A percentile compares a stretch with the other conserved stretches of the same genome.
Conservation (phyloP, 2,329 filamentous ascomycete genomes). For the Epichloe festucae region DNA sequence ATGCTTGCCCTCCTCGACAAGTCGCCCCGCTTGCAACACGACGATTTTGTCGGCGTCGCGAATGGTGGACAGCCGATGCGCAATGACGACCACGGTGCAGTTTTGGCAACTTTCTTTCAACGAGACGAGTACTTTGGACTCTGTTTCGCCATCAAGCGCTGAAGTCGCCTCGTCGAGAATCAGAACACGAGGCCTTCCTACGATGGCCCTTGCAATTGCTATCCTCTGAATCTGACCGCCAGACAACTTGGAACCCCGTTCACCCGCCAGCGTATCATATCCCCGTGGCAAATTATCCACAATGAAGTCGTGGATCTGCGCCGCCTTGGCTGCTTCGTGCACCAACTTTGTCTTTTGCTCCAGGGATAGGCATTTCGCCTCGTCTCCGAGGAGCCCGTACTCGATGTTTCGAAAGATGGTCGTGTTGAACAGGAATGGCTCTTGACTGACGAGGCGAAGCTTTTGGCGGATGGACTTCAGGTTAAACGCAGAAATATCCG, state of each 20-base stretch:
- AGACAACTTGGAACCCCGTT: background rate
- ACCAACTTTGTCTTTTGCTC: too few species aligned
- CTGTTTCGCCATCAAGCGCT: constrained; percentile 61
- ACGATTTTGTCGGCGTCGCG: constrained; percentile 52
- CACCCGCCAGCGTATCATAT: background rate
- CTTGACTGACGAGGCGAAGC: background rate
- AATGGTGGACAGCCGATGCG: constrained; percentile 46
- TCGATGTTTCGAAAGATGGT: background rate
- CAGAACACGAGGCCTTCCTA: constrained; percentile 54
- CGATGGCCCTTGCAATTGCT: too few species aligned
- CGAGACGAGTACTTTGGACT: constrained; percentile 34
- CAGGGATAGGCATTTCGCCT: too few species aligned
- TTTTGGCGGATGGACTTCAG: too few species aligned
- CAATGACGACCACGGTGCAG: constrained; percentile 55
- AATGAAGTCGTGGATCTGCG: background rate
- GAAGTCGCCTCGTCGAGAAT: constrained; percentile 72
- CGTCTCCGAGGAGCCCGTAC: background rate
- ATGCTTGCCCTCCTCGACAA: constrained; percentile 50
- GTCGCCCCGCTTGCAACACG: constrained; percentile 45
- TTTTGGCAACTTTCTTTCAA: constrained; percentile 16
- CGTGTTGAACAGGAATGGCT: background rate
- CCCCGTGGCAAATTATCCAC: background rate
- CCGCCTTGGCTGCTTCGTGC: background rate
- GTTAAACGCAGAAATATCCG: too few species aligned
- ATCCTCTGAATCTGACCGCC: background rate